Evolutionary conservation across 257 asterid species (phyloP).

Genomic region (Leonotis leonurus): DNA sequence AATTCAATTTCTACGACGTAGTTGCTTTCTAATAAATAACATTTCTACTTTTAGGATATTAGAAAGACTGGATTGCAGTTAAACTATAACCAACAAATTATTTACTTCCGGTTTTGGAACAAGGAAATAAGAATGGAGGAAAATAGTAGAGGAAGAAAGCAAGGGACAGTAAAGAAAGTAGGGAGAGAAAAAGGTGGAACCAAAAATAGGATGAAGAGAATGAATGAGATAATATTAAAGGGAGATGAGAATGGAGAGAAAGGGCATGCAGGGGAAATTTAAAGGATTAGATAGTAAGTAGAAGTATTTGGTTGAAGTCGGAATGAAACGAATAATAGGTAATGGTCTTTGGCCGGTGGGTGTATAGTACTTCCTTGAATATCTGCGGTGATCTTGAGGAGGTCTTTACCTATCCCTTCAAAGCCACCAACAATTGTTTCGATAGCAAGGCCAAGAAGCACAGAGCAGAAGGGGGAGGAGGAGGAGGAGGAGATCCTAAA

Average conservation of each 20-base stretch:
- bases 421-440: neutral
- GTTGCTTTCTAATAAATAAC: too few species aligned
- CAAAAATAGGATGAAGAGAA: neutral
- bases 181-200: neutral
- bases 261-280: neutral
- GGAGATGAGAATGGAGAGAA: neutral
- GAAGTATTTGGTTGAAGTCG: neutral
- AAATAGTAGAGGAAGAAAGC: neutral
- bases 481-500: too few species aligned
- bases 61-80: too few species aligned
- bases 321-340: neutral
- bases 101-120: too few species aligned
- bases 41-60: neutral
- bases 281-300: neutral
- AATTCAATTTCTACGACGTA: too few species aligned
- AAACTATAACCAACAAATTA: neutral
- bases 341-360: neutral
- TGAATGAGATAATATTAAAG: neutral
- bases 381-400: constrained; percentile 22
- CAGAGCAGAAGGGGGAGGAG: neutral
- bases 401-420: constrained; percentile 11
- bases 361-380: constrained; percentile 27
- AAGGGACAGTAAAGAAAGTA: neutral
- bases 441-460: neutral
- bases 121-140: neutral